Percentiles rank a stretch among this genome's conserved stretches.
Conservation (phyloP, 2,329 filamentous ascomycete species). For the Botryotinia convoluta region DNA sequence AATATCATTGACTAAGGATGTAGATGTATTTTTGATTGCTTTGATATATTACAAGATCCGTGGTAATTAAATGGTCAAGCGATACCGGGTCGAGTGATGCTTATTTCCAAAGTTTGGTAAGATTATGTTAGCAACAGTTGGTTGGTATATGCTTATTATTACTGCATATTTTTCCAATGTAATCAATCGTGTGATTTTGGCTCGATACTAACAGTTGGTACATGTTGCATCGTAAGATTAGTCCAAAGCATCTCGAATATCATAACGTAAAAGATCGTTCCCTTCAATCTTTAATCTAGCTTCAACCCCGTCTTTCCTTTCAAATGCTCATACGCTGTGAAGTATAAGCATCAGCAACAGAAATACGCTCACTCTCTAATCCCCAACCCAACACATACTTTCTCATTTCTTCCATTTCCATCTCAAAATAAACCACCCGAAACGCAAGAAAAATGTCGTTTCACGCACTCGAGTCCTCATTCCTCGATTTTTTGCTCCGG, state of each 20-base stretch:
- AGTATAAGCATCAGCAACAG: background rate
- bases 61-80: background rate
- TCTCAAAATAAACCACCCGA: accelerated
- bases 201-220: too few species aligned
- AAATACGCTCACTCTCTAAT: background rate
- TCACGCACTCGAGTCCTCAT: background rate
- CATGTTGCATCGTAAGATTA: background rate
- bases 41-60: background rate
- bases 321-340: background rate
- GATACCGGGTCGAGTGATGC: background rate
- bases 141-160: too few species aligned
- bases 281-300: background rate
- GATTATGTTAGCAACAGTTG: background rate
- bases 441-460: background rate
- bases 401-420: too few species aligned
- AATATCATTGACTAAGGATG: background rate
- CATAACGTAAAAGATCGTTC: background rate
- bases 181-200: too few species aligned
- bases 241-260: background rate
- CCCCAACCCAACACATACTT: too few species aligned
- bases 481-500: background rate
- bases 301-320: background rate
- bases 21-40: background rate
- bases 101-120: background rate
- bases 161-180: too few species aligned